phyloP scores from a whole-genome alignment of 352 stramenopile species.

The Pythium periplocum region DNA sequence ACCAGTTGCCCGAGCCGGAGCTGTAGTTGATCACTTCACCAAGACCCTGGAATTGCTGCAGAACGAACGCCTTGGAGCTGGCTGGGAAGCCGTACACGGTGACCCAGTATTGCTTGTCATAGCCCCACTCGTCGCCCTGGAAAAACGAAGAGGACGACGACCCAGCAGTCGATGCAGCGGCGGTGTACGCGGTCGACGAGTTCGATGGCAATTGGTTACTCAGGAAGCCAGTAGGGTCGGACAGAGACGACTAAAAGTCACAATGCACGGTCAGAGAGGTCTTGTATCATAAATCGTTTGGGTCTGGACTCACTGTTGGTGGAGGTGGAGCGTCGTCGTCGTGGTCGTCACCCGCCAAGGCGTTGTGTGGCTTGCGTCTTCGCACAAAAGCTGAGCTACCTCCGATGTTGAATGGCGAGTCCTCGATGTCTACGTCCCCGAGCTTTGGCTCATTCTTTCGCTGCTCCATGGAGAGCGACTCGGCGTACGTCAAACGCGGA shows the following conservation, averaged over 20 bases:
- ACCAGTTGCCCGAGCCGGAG: slow-evolving; percentile 65
- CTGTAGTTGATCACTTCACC: slow-evolving; percentile 73
- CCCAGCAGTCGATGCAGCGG: slow-evolving; percentile 6
- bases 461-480: slow-evolving; percentile 70
- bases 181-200: slow-evolving; percentile 6
- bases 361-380: slow-evolving; percentile 37
- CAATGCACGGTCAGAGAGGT: background rate
- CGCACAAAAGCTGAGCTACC: slow-evolving; percentile 19
- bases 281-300: background rate
- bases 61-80: slow-evolving; percentile 53
- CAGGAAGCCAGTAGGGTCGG: slow-evolving; percentile 34
- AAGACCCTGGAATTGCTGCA: slow-evolving; percentile 73
- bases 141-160: slow-evolving; percentile 40
- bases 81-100: slow-evolving; percentile 75
- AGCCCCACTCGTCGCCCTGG: slow-evolving; percentile 66
- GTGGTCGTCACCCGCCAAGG: slow-evolving; percentile 10
- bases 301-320: slow-evolving; percentile 30
- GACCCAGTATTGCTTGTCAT: slow-evolving; percentile 81
- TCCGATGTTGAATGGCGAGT: slow-evolving; percentile 62
- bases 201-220: slow-evolving; percentile 17
- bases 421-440: slow-evolving; percentile 32
- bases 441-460: slow-evolving; percentile 21
- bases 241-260: slow-evolving; percentile 32
- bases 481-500: slow-evolving; percentile 53
- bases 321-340: slow-evolving; percentile 54